Evolutionary conservation across 768 basidiomycete species (phyloP), one percentile per base, ranked within the genome.

Genomic region (Lyophyllum semitale): DNA sequence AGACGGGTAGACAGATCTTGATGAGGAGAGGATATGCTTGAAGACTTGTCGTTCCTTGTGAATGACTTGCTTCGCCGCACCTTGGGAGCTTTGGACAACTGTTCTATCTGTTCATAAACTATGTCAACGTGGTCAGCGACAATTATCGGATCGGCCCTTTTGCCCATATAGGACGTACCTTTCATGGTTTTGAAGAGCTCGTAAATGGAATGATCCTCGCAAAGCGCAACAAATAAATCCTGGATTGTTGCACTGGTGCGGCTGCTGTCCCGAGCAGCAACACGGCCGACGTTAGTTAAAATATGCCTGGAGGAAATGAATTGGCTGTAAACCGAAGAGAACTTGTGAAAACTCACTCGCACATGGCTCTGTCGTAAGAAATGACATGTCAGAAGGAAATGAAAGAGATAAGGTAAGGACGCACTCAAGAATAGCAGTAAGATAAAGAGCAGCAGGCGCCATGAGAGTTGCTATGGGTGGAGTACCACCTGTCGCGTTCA

Each of bases 361-460:
- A 93, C 63, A 92, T 78, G 54, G 89, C 84, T 73, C 92, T 93
- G 15, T 13, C 8, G 18, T 9, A 11, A 25, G 27, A 27, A 63
- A 58, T 52, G 50, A 59, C 53, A 59, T 57, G 61, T 73, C 51
- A 73, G 66, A 63, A 63, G 57, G 58, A 57, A 59, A 58, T 51
- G 61, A 55, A 53, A 51, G 51, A 56, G 13, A 8, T 17, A 11
- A 27, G 32, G 53, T 41, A 62, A 49, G 52, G 54, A 82, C 94
- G 76, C 70, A 95, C 94, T 97, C 95, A 27, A 97, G 77, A 59
- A 96, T 91, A 8, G 94, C 93, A 2, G 95, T 95, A 48, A 95
- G 79, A 77, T 95, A 97, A 41, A 97, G 68, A 18, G 92, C 88
- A 29, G 94, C 91, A 4, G 93, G 93, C 8, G 88, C 85, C 23